Base-by-base conservation (phyloP, 83 land plant genomes). In the Picea abies region DNA sequence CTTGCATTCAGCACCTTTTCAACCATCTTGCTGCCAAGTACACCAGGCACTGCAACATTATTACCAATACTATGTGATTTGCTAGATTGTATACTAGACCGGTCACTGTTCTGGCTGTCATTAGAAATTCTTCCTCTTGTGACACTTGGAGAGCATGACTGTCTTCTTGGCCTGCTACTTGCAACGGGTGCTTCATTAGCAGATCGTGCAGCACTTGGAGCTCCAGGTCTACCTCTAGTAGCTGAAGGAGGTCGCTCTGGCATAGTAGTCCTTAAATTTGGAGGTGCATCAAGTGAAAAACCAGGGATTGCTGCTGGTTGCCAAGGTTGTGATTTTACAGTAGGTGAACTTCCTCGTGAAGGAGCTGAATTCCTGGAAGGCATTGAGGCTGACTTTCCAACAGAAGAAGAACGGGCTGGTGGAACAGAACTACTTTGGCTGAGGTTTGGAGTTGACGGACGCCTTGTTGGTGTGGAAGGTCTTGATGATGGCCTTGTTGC, bases 181-280 rank as follows among this genome's bases (percentile, higher is more conserved):
- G 88, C 60, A 77, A 56, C 44, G 49, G 82, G 26, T 60, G 41
- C 78, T 63, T 84, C 86, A 63, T 69, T 61, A 63, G 86, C 84
- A 65, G 88, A 83, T 64, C 83, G 81, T 70, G 83, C 82, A n/a
- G 81, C 75, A 17, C 82, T 84, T 0, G 88, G 82, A 64, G 86
- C 93, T 35, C 85, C 85, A 63, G 94, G 89, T 84, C 94, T 87
- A 9, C 91, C 91, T 82, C 94, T 88, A 2, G 96, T 84, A 32
- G 91, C 92, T 39, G 96, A 94, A 73, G 79, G n/a, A 1, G 94
- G 94, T 79, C 96, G 81, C 37, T 89, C 91, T 15, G 91, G 89
- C 83, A 92, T 60, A 39, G 89, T 88, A 78, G 94, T 87, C 73
- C 90, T 92, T 60, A 90, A 68, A 83, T 87, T 92, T 63, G 92